A percentile compares a stretch with the other conserved stretches of the same genome.
phyloP scores from a whole-genome alignment of 331 rosid species.

The Quercus lobata region DNA sequence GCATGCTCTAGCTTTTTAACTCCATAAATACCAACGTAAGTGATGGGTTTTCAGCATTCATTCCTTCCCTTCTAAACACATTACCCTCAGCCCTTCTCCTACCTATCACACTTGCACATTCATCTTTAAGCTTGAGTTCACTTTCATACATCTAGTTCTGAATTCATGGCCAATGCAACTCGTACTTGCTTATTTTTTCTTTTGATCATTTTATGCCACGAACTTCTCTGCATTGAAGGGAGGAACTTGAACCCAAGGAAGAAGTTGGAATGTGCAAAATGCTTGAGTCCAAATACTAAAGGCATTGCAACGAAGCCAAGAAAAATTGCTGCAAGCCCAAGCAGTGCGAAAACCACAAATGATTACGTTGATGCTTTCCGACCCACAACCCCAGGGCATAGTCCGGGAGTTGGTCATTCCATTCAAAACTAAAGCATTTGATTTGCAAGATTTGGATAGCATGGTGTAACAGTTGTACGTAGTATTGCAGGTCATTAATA shows the following conservation, averaged over 20 bases:
- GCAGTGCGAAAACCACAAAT: not conserved
- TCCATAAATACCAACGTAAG: not conserved
- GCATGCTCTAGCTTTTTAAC: not conserved
- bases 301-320: not conserved
- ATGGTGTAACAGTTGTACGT: not conserved
- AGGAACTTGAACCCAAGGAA: not conserved
- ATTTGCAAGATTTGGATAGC: not conserved
- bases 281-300: not conserved
- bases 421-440: constrained; percentile 21
- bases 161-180: not conserved
- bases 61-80: not conserved
- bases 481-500: not conserved
- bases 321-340: not conserved
- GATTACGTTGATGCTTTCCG: not conserved
- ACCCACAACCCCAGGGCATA: constrained; percentile 51
- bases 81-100: not conserved
- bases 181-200: not conserved
- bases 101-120: not conserved
- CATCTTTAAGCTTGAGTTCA: not conserved
- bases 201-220: not conserved
- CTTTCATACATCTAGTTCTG: not conserved
- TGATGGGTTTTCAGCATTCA: not conserved
- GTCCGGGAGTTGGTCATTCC: constrained; percentile 51
- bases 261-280: not conserved
- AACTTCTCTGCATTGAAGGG: not conserved